Conservation (phyloP, 164 flowering plant species). For the Kingdonia uniflora region DNA sequence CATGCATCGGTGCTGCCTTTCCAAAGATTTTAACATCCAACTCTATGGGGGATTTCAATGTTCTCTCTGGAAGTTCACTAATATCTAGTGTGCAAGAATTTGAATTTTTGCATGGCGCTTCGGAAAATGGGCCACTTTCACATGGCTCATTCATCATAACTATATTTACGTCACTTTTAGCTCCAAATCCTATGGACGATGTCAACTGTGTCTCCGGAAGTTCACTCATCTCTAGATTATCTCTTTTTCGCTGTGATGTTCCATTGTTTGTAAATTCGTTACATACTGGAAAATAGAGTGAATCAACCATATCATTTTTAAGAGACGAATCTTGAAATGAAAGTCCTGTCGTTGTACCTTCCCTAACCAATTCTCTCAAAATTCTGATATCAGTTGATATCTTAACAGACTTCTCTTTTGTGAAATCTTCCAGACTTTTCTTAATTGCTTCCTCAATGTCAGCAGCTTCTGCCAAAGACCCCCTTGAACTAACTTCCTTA, state of each 20-base stretch:
- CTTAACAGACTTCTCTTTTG: slow-evolving; percentile 10
- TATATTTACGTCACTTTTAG: slow-evolving; percentile 8
- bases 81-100: slow-evolving; percentile 2
- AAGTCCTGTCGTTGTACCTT: slow-evolving; percentile 1
- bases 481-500: slow-evolving; percentile 28
- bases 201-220: slow-evolving; percentile 11
- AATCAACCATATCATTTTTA: slow-evolving; percentile 11
- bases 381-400: slow-evolving; percentile 10
- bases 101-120: slow-evolving; percentile 4
- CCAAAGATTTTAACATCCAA: slow-evolving; percentile 4
- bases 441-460: slow-evolving; percentile 81
- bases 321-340: slow-evolving; percentile 1
- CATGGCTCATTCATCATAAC: slow-evolving; percentile 1
- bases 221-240: background rate
- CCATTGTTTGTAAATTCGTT: slow-evolving; percentile 10
- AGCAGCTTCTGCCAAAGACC: slow-evolving; percentile 64
- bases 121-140: slow-evolving; percentile 2
- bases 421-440: slow-evolving; percentile 60
- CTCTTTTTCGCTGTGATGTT: background rate
- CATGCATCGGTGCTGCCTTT: slow-evolving; percentile 7
- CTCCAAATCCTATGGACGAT: slow-evolving; percentile 1
- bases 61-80: slow-evolving; percentile 9
- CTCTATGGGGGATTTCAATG: slow-evolving; percentile 6
- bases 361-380: slow-evolving; percentile 10
- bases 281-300: slow-evolving; percentile 6